Evolutionary conservation across 148 eudicot species (phyloP).

Genomic region (Polygonum maritimum): DNA sequence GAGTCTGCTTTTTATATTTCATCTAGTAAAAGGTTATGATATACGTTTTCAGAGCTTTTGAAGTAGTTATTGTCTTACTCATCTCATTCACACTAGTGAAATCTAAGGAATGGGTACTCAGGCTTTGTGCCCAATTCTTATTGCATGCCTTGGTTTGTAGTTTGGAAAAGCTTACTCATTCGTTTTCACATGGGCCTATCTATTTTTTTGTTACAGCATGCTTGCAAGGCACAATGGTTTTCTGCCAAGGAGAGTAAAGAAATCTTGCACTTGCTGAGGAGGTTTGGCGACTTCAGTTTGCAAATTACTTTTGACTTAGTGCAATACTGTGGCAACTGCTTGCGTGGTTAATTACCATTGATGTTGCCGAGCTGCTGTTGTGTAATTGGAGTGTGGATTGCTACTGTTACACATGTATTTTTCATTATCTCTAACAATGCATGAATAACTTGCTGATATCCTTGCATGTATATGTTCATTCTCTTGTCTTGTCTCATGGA

Average conservation of each 20-base stretch:
- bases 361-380: not conserved
- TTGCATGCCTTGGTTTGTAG: slow-evolving; percentile 1
- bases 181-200: not conserved
- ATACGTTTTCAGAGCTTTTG: not conserved
- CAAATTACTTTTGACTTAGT: not conserved
- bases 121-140: slow-evolving; percentile 3
- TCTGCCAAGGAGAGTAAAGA: not conserved
- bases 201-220: not conserved
- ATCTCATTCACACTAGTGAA: not conserved
- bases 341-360: not conserved
- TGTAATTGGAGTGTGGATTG: not conserved
- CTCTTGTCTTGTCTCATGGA: not conserved
- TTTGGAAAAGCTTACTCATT: not conserved
- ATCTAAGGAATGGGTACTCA: not conserved
- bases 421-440: not conserved
- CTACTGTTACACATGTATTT: not conserved
- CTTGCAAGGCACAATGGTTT: slow-evolving; percentile 8
- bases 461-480: not conserved
- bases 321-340: not conserved
- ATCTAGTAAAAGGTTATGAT: not conserved
- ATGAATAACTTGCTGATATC: not conserved
- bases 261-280: slow-evolving; percentile 6
- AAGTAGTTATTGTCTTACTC: not conserved
- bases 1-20: not conserved
- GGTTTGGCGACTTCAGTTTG: not conserved